Percentiles rank a stretch among this genome's conserved stretches.
phyloP scores from a whole-genome alignment of 352 stramenopile species.

The Halophytophthora polymorphica region DNA sequence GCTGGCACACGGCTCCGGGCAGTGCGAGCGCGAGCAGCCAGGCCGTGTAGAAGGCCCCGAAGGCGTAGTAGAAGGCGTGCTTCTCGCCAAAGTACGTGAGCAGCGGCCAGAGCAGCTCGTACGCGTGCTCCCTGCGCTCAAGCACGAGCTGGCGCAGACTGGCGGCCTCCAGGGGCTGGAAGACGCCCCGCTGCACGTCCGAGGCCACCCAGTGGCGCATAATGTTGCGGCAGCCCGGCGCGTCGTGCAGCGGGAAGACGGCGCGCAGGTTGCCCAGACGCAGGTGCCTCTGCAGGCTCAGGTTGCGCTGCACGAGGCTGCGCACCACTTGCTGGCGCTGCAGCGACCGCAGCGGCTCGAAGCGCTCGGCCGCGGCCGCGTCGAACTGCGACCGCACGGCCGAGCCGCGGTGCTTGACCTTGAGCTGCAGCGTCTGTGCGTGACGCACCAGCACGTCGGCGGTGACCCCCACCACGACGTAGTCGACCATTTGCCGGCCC shows the following conservation, averaged over 20 bases:
- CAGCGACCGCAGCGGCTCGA: conserved; percentile 71
- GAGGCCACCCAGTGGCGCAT: conserved; percentile 54
- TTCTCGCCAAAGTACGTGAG: conserved; percentile 84
- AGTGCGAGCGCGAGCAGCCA: conserved; percentile 65
- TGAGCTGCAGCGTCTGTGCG: conserved; percentile 59
- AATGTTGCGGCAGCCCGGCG: conserved; percentile 57
- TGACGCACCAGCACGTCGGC: conserved; percentile 58
- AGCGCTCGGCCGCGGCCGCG: conserved; percentile 32
- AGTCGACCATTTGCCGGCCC: conserved; percentile 36
- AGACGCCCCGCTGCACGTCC: conserved; percentile 31
- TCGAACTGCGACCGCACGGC: conserved; percentile 55
- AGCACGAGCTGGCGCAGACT: conserved; percentile 59
- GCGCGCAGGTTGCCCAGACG: conserved; percentile 44
- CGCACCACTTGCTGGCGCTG: conserved; percentile 75
- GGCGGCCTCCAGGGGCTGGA: conserved; percentile 50
- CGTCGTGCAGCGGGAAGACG: conserved; percentile 71
- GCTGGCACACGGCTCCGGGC: conserved; percentile 41
- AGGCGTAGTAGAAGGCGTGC: conserved; percentile 78
- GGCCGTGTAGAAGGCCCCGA: conserved; percentile 68
- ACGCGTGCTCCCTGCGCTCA: conserved; percentile 58
- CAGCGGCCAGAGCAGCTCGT: conserved; percentile 79
- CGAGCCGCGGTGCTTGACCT: conserved; percentile 70
- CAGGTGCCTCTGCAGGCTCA: conserved; percentile 63
- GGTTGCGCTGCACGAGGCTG: conserved; percentile 71
- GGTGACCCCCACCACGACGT: conserved; percentile 55